Conservation (phyloP, 768 basidiomycete genomes). For the Collybia mongolica region DNA sequence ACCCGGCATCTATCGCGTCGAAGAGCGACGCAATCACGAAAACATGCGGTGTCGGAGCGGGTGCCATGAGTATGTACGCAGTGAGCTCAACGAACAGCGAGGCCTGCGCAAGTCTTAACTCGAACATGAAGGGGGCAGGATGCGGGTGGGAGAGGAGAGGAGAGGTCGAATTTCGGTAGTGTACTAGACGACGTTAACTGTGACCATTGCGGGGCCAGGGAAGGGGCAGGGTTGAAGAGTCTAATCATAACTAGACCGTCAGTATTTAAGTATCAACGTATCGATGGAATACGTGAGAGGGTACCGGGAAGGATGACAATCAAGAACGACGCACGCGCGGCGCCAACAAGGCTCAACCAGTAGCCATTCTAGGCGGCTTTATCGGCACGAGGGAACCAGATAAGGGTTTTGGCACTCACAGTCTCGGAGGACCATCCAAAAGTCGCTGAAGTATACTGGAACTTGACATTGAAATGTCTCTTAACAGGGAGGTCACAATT, state of each 20-base stretch:
- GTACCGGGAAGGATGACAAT: conserved; percentile 60
- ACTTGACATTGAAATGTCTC: conserved; percentile 11
- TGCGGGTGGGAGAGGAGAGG: conserved; percentile 21
- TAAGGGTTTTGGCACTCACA: conserved; percentile 30
- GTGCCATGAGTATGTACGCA: conserved; percentile 47
- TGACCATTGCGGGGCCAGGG: too few species aligned
- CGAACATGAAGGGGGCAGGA: conserved; percentile 52
- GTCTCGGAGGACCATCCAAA: conserved; percentile 73
- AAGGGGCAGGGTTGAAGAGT: conserved; percentile 41
- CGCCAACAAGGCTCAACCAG: conserved; percentile 57
- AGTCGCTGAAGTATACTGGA: conserved; percentile 61
- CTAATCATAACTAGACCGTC: conserved; percentile 50
- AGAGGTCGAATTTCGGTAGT: conserved; percentile 30
- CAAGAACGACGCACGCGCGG: conserved; percentile 53
- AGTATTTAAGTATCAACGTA: neutral
- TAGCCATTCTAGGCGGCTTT: conserved; percentile 61
- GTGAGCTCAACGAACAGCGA: conserved; percentile 60
- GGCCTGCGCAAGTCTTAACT: conserved; percentile 63
- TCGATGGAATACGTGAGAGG: conserved; percentile 14
- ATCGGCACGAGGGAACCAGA: neutral
- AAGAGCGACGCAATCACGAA: conserved; percentile 54
- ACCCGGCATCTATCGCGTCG: conserved; percentile 59
- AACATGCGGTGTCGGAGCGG: conserved; percentile 40
- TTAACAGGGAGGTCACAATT: neutral
- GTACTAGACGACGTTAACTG: conserved; percentile 16